Conservation (phyloP, 495 filamentous ascomycete species). For the Hapsidospora chrysogenum region DNA sequence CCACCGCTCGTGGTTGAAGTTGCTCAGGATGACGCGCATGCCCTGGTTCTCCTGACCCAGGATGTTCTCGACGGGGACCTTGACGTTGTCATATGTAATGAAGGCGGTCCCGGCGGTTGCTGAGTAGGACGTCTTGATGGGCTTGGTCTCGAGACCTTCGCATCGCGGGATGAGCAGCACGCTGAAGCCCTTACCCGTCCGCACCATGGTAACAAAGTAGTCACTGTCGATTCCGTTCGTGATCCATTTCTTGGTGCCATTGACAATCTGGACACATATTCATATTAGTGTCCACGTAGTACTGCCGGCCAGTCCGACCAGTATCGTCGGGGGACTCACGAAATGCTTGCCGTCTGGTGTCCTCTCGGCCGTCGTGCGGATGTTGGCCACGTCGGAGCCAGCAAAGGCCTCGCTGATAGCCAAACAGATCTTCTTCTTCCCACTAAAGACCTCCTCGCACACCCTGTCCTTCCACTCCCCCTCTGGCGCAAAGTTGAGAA, state of each 20-base stretch:
- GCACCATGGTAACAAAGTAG: conserved; percentile 72
- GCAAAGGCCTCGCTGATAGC: conserved; percentile 86
- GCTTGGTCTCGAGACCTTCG: conserved; percentile 53
- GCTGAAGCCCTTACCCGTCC: conserved; percentile 66
- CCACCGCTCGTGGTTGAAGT: conserved; percentile 73
- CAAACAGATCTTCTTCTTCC: conserved; percentile 75
- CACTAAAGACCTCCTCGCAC: conserved; percentile 54
- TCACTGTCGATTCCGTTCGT: conserved; percentile 75
- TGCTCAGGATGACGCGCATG: conserved; percentile 74
- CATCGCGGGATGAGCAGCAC: conserved; percentile 61
- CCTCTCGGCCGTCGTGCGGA: conserved; percentile 67
- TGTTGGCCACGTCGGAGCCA: conserved; percentile 69
- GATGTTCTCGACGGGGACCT: conserved; percentile 65
- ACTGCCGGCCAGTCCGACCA: too few species aligned
- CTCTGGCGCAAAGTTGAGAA: conserved; percentile 64
- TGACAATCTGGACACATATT: conserved; percentile 44
- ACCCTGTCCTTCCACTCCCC: conserved; percentile 46
- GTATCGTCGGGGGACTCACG: conserved; percentile 2
- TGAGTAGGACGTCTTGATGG: conserved; percentile 80
- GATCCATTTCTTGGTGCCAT: conserved; percentile 90
- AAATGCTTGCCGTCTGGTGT: conserved; percentile 72
- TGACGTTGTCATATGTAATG: conserved; percentile 74
- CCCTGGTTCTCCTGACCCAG: conserved; percentile 77
- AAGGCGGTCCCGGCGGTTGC: conserved; percentile 63
- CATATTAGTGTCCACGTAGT: too few species aligned